Percentiles rank a stretch among this genome's conserved stretches.
phyloP scores from a whole-genome alignment of 306 rosid genomes.

The Urtica urens region DNA sequence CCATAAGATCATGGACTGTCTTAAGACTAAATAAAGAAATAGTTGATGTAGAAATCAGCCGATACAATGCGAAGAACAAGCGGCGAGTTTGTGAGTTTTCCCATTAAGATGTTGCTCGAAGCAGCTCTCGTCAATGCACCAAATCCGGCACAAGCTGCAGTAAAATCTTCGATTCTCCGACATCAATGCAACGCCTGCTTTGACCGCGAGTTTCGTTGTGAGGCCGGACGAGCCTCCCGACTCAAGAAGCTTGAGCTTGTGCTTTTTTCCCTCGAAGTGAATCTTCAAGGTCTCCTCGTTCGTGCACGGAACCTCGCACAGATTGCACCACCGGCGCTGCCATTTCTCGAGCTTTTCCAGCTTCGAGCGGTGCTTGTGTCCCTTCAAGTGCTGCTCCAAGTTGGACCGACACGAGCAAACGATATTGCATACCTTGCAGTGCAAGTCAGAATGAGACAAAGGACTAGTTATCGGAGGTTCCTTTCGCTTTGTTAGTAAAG shows the following conservation, averaged over 20 bases:
- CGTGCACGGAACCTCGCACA: neutral
- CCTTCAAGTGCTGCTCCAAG: neutral
- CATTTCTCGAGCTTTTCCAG: neutral
- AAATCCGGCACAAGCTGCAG: neutral
- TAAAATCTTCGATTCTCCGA: neutral
- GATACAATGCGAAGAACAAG: too few relatives aligned
- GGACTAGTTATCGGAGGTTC: neutral
- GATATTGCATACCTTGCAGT: neutral
- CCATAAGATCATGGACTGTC: too few relatives aligned
- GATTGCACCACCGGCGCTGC: neutral
- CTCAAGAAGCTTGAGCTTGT: neutral
- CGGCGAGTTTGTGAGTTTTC: conserved; percentile 1
- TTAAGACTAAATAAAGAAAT: too few relatives aligned
- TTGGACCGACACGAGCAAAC: neutral
- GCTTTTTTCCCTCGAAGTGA: conserved; percentile 2
- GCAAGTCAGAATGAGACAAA: neutral
- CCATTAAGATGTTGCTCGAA: conserved; percentile 5
- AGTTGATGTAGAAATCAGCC: too few relatives aligned
- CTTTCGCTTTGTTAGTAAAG: neutral
- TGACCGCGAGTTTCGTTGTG: too few relatives aligned
- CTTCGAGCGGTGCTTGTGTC: neutral
- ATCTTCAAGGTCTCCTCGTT: neutral
- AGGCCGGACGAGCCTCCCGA: too few relatives aligned
- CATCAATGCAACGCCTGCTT: neutral
- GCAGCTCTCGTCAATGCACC: conserved; percentile 1